These are phyloP conservation scores for Mortierella polycephala DNA, from an alignment of 371 early-diverging fungal species.

Conservation along the genomic window DNA sequence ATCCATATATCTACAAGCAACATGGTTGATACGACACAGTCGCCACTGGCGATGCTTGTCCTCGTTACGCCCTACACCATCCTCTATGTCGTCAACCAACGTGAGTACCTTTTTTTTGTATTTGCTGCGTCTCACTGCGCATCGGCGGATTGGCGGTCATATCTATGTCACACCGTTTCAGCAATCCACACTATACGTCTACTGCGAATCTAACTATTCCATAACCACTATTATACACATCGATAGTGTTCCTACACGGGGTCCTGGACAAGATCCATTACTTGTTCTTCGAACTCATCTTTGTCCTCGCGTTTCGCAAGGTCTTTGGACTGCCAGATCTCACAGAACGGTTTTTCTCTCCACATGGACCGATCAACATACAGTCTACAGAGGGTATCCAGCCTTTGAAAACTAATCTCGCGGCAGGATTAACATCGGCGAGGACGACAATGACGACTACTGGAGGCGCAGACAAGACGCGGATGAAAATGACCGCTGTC, in stretches of 20 bases:
- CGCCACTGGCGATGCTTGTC: constrained; percentile 46
- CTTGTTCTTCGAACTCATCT: constrained; percentile 58
- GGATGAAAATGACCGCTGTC: background rate
- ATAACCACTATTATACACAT: background rate
- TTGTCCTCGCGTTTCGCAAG: constrained; percentile 52
- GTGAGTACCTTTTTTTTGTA: constrained; percentile 21
- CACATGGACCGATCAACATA: constrained; percentile 6
- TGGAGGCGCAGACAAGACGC: background rate
- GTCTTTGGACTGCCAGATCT: constrained; percentile 35
- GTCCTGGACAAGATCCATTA: constrained; percentile 60
- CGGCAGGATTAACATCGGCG: background rate
- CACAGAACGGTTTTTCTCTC: constrained; percentile 25
- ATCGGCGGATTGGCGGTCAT: background rate
- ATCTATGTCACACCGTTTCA: background rate
- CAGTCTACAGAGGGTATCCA: constrained; percentile 14
- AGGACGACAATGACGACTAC: constrained; percentile 2
- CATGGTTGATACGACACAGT: constrained; percentile 37
- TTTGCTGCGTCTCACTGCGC: background rate
- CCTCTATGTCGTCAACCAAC: constrained; percentile 36
- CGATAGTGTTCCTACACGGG: constrained; percentile 34
- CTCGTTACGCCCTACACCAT: constrained; percentile 41
- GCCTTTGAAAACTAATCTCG: constrained; percentile 29
- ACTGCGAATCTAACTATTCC: too few species aligned
- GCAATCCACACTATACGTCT: too few species aligned
- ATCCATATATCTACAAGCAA: background rate